Evolutionary conservation across 768 basidiomycete species (phyloP).

Genomic region (Boletus subcaerulescens): DNA sequence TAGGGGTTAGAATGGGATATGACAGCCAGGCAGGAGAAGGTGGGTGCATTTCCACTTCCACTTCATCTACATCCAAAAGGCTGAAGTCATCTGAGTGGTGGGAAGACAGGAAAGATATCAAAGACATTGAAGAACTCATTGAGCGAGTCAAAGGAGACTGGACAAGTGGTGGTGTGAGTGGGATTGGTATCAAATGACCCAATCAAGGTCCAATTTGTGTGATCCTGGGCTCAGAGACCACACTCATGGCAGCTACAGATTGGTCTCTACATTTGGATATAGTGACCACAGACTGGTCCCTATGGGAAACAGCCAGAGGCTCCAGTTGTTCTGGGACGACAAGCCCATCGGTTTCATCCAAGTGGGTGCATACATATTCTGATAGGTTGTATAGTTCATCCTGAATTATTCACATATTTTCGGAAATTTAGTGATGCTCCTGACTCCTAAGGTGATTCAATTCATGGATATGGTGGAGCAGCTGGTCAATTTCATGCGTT

Average conservation of each 20-base stretch:
- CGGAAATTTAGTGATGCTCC: constrained; percentile 62
- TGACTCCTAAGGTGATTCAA: constrained; percentile 59
- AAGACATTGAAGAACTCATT: constrained; percentile 20
- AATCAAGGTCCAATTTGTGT: constrained; percentile 26
- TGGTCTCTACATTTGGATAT: constrained; percentile 41
- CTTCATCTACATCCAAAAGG: constrained; percentile 40
- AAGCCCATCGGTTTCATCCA: constrained; percentile 20
- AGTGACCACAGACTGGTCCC: constrained; percentile 46
- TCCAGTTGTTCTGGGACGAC: constrained; percentile 12
- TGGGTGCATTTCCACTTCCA: constrained; percentile 17
- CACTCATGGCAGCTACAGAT: constrained; percentile 45
- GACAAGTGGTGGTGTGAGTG: constrained; percentile 43
- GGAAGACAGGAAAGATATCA: constrained; percentile 47
- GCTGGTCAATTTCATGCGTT: constrained; percentile 50
- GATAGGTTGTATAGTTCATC: constrained; percentile 66
- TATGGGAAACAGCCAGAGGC: constrained; percentile 18
- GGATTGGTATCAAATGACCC: constrained; percentile 28
- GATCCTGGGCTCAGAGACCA: constrained; percentile 33
- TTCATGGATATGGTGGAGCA: constrained; percentile 58
- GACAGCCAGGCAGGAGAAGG: constrained; percentile 39
- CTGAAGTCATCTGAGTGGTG: constrained; percentile 74
- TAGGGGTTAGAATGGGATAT: too few relatives aligned
- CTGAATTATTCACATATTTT: constrained; percentile 67
- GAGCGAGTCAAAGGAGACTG: constrained; percentile 42
- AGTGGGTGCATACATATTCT: constrained; percentile 46